These are phyloP conservation scores for Diaporthe sp. DNA, from an alignment of 2,329 filamentous ascomycete genomes.

Conservation along the genomic window DNA sequence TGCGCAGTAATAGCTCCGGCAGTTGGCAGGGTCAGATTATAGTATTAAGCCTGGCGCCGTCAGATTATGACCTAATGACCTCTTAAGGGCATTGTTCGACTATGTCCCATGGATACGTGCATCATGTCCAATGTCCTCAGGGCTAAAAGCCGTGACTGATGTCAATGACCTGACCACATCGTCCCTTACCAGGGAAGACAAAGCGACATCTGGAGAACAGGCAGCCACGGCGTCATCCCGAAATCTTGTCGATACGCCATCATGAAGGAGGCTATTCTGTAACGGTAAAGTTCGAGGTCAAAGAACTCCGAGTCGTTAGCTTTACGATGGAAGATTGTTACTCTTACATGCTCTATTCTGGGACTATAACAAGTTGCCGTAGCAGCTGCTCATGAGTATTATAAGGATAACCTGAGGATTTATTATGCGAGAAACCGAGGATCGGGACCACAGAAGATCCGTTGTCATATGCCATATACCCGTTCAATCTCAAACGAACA, in stretches of 20 bases:
- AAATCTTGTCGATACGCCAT: no score
- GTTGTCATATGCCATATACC: not conserved
- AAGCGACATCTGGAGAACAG: not conserved
- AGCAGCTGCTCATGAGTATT: no score
- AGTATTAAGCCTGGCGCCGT: not conserved
- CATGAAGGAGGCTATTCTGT: not conserved
- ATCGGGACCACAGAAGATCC: not conserved
- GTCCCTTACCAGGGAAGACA: not conserved
- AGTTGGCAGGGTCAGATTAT: not conserved
- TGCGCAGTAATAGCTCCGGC: conserved; percentile 1
- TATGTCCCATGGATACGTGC: not conserved
- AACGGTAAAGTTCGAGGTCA: no score
- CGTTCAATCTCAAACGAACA: not conserved
- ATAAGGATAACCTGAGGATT: not conserved
- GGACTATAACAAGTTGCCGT: not conserved
- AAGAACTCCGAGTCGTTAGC: no score
- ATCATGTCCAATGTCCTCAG: no score
- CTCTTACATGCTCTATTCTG: not conserved
- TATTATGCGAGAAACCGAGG: not conserved
- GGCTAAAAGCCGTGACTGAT: not conserved
- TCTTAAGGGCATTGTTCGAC: not conserved
- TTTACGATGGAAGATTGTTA: not conserved
- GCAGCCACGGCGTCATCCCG: conserved; percentile 1
- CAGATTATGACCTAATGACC: not conserved
- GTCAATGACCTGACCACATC: not conserved